Percentiles rank a stretch among this genome's conserved stretches.
Evolutionary conservation across 2,329 filamentous ascomycete species (phyloP).

Genomic region (Apiospora marii): DNA sequence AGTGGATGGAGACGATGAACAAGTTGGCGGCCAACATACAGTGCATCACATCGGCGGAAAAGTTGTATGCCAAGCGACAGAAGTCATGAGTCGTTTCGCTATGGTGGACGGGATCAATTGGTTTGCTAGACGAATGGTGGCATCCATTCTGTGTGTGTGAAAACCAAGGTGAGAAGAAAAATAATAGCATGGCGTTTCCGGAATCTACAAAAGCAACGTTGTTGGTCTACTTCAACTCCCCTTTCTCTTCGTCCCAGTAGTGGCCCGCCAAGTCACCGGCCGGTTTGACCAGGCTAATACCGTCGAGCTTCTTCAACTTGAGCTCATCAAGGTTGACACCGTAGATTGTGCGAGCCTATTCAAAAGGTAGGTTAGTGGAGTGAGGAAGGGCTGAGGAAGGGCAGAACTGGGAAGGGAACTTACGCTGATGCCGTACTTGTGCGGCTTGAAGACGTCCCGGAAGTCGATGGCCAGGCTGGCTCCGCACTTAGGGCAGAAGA

Average conservation of each 20-base stretch:
- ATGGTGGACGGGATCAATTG: conserved; percentile 17
- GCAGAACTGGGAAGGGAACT: conserved; percentile 30
- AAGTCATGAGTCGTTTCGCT: conserved; percentile 27
- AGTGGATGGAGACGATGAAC: conserved; percentile 95
- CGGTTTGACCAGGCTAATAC: conserved; percentile 44
- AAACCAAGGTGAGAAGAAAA: not conserved
- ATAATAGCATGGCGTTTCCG: conserved; percentile 22
- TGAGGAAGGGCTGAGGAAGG: not conserved
- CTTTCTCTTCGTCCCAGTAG: conserved; percentile 42
- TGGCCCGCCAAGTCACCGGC: conserved; percentile 48
- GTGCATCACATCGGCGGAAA: conserved; percentile 85
- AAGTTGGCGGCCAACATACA: conserved; percentile 91
- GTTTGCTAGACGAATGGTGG: conserved; percentile 19
- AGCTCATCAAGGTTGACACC: conserved; percentile 50
- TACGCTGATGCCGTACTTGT: conserved; percentile 54
- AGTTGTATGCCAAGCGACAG: conserved; percentile 57
- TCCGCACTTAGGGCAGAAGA: conserved; percentile 58
- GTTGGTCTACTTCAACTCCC: conserved; percentile 36
- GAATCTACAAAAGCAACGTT: conserved; percentile 10
- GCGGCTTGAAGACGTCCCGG: conserved; percentile 36
- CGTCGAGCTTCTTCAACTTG: conserved; percentile 47
- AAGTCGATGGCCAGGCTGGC: conserved; percentile 57
- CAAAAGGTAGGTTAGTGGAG: conserved; percentile 13
- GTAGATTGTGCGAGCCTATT: conserved; percentile 51
- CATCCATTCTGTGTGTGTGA: not conserved